These are phyloP conservation scores for Fraxinus albicans DNA, from an alignment of 305 asterid species.

Conservation along the genomic window DNA sequence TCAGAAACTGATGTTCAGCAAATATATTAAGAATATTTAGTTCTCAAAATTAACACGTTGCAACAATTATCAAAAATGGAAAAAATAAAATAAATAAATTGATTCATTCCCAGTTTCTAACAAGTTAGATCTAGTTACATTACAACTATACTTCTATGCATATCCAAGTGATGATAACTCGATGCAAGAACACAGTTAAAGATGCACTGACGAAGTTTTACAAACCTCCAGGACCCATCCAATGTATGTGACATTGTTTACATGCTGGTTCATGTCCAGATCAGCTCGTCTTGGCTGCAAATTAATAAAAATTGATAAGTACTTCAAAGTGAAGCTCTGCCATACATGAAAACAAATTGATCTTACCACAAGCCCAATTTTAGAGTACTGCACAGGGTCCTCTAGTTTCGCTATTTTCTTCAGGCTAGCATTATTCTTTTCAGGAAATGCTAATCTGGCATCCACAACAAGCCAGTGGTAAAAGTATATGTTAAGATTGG, in stretches of 20 bases:
- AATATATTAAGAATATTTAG: background rate
- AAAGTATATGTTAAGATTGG: background rate
- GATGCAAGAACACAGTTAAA: constrained; percentile 4
- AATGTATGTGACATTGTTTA: constrained; percentile 88
- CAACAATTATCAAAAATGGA: background rate
- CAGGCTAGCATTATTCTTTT: constrained; percentile 86
- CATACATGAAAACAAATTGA: constrained; percentile 1
- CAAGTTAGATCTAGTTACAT: background rate
- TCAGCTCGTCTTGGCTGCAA: constrained; percentile 92
- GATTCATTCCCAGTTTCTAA: background rate
- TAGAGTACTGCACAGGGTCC: constrained; percentile 50
- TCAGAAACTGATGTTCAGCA: background rate
- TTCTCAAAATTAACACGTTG: background rate
- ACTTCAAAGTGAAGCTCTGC: background rate
- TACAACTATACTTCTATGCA: background rate
- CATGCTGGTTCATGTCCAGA: constrained; percentile 95
- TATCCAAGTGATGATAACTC: background rate
- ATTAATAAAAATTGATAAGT: background rate
- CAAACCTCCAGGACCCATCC: constrained; percentile 99
- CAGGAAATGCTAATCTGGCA: constrained; percentile 85
- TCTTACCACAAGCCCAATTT: constrained; percentile 70
- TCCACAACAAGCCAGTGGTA: constrained; percentile 18
- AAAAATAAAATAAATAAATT: background rate
- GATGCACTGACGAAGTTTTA: constrained; percentile 19
- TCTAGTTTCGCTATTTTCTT: constrained; percentile 76